Evolutionary conservation across 2,329 filamentous ascomycete species (phyloP), one percentile per base, ranked within the genome.

Genomic region (Fusarium solani-melongenae): DNA sequence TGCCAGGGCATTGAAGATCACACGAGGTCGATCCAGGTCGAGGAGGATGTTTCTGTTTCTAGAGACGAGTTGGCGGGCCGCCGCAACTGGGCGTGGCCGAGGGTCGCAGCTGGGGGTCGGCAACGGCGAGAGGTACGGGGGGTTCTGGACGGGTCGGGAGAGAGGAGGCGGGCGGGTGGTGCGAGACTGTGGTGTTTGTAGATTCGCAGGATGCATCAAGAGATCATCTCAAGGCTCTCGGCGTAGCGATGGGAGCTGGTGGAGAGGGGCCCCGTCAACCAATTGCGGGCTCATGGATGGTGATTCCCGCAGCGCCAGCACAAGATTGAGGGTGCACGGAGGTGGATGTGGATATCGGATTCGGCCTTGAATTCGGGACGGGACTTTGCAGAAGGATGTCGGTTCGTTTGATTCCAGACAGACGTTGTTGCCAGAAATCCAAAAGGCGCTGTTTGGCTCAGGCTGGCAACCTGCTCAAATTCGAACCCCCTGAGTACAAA

Each of bases 1-100:
- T 94, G 92, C 96, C 96, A 99, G 89, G 95, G 94, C 95, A 98
- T 98, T 84, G 85, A 79, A 78, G 67, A 72, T 74, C 75, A 61
- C 65, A 70, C 69, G 66, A 61, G 66, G 65, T 69, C 62, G 59
- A 62, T 65, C 70, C 68, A 69, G 58, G 39, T 70, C 69, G 67
- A 70, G 33, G 66, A 74, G 62, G 64, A 1, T 34, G 29, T 66
- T 75, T 67, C 1, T 34, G 29, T 66, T 75, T 67, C 57, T 68
- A 46, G 29, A 36, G 17, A 49, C 63, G 63, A 44, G 39, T 69
- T 67, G 62, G 64, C 55, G 57, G 46, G 62, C 67, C 64, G 64
- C 73, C 69, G 69, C 62, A 64, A 59, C 64, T 70, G 62, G 46
- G 67, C 66, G 64, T 68, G 27, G 66, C 66, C 58, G 64, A 70